Conservation (phyloP, 805 yeast genomes). For the Kuraishia piskuri region DNA sequence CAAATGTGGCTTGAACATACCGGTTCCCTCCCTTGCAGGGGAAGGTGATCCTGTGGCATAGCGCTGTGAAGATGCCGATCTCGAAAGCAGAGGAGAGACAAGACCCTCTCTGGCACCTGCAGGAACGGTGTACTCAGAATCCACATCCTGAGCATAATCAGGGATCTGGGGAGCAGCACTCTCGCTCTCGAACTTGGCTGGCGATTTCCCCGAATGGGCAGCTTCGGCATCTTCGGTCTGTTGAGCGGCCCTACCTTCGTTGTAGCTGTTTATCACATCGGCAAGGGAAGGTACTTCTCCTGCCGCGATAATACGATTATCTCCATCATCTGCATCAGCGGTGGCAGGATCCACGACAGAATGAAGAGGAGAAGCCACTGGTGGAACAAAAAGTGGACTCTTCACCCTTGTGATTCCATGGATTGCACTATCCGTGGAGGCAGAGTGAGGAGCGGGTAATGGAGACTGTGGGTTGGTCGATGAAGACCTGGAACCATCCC, state of each 20-base stretch:
- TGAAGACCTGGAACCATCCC: constrained; percentile 1
- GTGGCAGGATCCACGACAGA: not conserved
- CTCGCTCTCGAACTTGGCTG: constrained; percentile 4
- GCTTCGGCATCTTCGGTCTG: constrained; percentile 6
- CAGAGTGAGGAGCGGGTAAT: not conserved
- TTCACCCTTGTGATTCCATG: not conserved
- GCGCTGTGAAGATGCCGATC: constrained; percentile 2
- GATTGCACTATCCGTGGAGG: not conserved
- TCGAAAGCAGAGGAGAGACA: constrained; percentile 13
- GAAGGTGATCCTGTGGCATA: constrained; percentile 7
- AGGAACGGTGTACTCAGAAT: constrained; percentile 30
- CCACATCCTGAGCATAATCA: constrained; percentile 26
- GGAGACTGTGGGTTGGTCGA: not conserved
- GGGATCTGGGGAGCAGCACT: constrained; percentile 20
- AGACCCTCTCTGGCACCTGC: constrained; percentile 37
- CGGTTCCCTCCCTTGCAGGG: constrained; percentile 7
- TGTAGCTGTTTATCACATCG: constrained; percentile 22
- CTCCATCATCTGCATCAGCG: constrained; percentile 3
- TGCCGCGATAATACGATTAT: constrained; percentile 11
- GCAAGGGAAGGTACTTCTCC: constrained; percentile 18
- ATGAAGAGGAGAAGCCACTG: not conserved
- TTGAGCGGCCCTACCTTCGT: constrained; percentile 18
- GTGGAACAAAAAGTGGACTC: not conserved
- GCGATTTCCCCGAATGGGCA: constrained; percentile 5
- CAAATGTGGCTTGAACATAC: constrained; percentile 42